Evolutionary conservation across 179 eudicot species (phyloP).

Genomic region (Nepenthes alata): DNA sequence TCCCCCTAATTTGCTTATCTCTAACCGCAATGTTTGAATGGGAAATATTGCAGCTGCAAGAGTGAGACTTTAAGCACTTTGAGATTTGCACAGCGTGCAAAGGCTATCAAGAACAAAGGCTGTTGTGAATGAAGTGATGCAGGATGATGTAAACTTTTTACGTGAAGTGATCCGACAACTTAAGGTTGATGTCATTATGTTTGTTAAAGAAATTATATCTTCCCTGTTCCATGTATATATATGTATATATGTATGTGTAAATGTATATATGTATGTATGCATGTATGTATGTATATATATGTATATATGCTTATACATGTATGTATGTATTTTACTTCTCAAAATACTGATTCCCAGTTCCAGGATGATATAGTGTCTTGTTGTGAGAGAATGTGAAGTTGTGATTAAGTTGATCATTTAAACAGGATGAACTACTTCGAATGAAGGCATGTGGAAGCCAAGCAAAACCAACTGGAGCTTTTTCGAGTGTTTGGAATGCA

Average conservation of each 20-base stretch:
- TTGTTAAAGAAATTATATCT: too few relatives aligned
- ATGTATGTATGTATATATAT: too few relatives aligned
- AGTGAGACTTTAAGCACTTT: slow-evolving; percentile 91
- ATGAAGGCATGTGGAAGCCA: slow-evolving; percentile 64
- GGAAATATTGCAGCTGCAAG: slow-evolving; percentile 59
- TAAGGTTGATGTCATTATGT: slow-evolving; percentile 31
- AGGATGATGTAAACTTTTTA: slow-evolving; percentile 77
- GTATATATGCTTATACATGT: too few relatives aligned
- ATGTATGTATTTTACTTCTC: too few relatives aligned
- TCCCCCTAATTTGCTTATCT: not conserved
- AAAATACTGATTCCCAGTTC: too few relatives aligned
- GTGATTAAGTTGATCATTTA: not conserved
- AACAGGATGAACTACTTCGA: slow-evolving; percentile 69
- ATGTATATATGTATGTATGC: too few relatives aligned
- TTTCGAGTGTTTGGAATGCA: slow-evolving; percentile 81
- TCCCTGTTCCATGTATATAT: too few relatives aligned
- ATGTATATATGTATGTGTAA: too few relatives aligned
- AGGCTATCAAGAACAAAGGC: slow-evolving; percentile 97
- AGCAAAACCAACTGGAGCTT: slow-evolving; percentile 42
- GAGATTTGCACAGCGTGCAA: slow-evolving; percentile 96
- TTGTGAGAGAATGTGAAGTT: too few relatives aligned
- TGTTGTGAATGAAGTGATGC: slow-evolving; percentile 82
- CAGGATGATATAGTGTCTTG: too few relatives aligned
- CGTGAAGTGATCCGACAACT: slow-evolving; percentile 78
- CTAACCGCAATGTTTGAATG: not conserved